Percentiles rank a stretch among this genome's conserved stretches.
These are phyloP conservation scores for Eragrostis curvula DNA, from an alignment of 176 grass and related monocot genomes.

Conservation along the genomic window DNA sequence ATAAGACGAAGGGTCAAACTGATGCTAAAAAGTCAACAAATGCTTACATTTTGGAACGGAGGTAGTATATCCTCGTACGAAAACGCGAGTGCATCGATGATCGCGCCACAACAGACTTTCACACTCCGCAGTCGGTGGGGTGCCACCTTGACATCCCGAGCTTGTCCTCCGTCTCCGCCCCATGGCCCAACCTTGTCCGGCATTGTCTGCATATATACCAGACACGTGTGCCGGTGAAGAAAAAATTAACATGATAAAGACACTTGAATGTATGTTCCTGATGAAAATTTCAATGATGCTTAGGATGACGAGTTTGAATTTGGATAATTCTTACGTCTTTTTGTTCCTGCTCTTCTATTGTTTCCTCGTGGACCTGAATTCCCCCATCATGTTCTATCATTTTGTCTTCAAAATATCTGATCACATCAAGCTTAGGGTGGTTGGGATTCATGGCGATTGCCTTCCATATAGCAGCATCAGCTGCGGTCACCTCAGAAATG, in stretches of 20 bases:
- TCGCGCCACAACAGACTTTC: background rate
- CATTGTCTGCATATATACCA: background rate
- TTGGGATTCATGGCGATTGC: background rate
- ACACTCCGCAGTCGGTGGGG: background rate
- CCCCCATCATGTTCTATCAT: background rate
- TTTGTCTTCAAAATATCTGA: background rate
- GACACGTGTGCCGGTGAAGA: no score
- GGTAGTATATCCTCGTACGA: background rate
- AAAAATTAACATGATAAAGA: no score
- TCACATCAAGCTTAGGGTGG: slow-evolving; percentile 10
- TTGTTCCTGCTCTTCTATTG: background rate
- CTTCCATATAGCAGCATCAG: background rate
- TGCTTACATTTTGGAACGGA: no score
- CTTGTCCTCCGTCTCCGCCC: slow-evolving; percentile 23
- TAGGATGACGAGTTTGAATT: no score
- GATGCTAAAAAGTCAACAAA: no score
- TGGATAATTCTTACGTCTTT: background rate
- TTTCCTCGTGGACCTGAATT: background rate
- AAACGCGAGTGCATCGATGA: slow-evolving; percentile 16
- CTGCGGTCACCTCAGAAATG: background rate
- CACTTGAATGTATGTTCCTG: no score
- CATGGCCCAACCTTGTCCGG: slow-evolving; percentile 14
- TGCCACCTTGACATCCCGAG: background rate
- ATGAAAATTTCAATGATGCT: no score
- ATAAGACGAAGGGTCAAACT: no score